Conservation (phyloP, 2,329 filamentous ascomycete species). For the Orbilia oligospora region DNA sequence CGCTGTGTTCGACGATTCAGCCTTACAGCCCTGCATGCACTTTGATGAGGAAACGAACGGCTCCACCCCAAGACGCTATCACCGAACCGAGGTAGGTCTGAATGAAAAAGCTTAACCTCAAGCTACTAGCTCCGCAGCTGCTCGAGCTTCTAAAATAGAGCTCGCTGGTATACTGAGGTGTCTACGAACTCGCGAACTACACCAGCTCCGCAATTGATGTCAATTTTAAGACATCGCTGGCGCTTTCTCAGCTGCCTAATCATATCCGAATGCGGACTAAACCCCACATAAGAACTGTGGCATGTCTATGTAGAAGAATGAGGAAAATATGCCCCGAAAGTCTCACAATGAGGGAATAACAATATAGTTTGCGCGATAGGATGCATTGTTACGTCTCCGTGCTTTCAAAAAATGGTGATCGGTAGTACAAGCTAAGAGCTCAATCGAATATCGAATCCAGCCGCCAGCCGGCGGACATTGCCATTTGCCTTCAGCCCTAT, state of each 20-base stretch:
- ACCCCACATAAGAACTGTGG: constrained; percentile 2
- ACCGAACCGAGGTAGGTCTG: constrained; percentile 28
- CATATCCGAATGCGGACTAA: background rate
- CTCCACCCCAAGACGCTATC: constrained; percentile 33
- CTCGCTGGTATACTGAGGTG: background rate
- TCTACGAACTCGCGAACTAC: background rate
- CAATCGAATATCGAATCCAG: too few relatives aligned
- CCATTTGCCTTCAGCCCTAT: constrained; percentile 57
- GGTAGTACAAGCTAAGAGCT: constrained; percentile 15
- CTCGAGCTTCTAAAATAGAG: constrained; percentile 22
- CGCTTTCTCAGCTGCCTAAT: constrained; percentile 26
- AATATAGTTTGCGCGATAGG: constrained; percentile 9
- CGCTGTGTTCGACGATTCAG: constrained; percentile 49
- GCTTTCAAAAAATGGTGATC: constrained; percentile 1
- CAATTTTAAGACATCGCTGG: constrained; percentile 34
- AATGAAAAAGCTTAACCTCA: constrained; percentile 17
- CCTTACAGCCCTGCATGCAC: constrained; percentile 54
- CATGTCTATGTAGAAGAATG: constrained; percentile 15
- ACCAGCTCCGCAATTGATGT: background rate
- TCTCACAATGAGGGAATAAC: constrained; percentile 18
- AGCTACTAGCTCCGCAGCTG: constrained; percentile 6
- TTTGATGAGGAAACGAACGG: constrained; percentile 35
- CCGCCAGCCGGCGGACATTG: constrained; percentile 6
- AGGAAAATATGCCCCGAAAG: constrained; percentile 18
- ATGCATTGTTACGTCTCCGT: constrained; percentile 35